A percentile compares a stretch with the other conserved stretches of the same genome.
Evolutionary conservation across 495 filamentous ascomycete species (phyloP).

Genomic region (Astrocystis sublimbata): DNA sequence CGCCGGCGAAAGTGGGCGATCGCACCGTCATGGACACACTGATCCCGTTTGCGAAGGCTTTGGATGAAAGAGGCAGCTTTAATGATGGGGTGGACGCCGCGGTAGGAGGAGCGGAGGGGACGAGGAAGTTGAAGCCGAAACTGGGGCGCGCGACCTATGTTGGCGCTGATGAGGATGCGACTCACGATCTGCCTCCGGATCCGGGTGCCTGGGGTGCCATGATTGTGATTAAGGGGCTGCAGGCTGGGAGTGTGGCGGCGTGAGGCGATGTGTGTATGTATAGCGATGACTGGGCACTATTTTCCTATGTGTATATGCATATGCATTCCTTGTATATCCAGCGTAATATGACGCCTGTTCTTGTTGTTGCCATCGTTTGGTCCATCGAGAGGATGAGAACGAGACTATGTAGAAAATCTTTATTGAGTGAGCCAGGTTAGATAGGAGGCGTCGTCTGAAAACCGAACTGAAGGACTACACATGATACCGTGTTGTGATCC

Average conservation of each 20-base stretch:
- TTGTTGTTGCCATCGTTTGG: background rate
- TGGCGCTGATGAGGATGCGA: conserved; percentile 45
- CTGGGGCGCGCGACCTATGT: conserved; percentile 63
- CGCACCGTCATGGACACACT: conserved; percentile 60
- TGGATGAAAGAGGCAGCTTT: conserved; percentile 46
- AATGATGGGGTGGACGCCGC: conserved; percentile 53
- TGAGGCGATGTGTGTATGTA: background rate
- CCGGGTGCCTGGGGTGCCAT: conserved; percentile 64
- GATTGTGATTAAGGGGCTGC: conserved; percentile 57
- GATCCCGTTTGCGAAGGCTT: conserved; percentile 56
- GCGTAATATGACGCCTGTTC: background rate
- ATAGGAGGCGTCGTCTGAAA: too few relatives aligned
- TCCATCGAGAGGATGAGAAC: background rate
- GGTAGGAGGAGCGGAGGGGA: conserved; percentile 54
- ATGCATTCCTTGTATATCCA: background rate
- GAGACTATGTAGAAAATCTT: background rate
- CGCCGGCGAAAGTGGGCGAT: conserved; percentile 50
- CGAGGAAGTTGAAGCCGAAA: conserved; percentile 54
- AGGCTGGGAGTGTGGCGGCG: conserved; percentile 23
- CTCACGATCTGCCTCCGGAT: conserved; percentile 54
- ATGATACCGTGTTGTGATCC: too few relatives aligned
- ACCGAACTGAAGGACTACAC: too few relatives aligned
- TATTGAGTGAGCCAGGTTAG: too few relatives aligned
- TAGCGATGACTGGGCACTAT: background rate
- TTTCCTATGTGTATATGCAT: conserved; percentile 3